Evolutionary conservation across 202 grass and related monocot genomes (phyloP).

Genomic region (Thinopyrum obtusiflorum): DNA sequence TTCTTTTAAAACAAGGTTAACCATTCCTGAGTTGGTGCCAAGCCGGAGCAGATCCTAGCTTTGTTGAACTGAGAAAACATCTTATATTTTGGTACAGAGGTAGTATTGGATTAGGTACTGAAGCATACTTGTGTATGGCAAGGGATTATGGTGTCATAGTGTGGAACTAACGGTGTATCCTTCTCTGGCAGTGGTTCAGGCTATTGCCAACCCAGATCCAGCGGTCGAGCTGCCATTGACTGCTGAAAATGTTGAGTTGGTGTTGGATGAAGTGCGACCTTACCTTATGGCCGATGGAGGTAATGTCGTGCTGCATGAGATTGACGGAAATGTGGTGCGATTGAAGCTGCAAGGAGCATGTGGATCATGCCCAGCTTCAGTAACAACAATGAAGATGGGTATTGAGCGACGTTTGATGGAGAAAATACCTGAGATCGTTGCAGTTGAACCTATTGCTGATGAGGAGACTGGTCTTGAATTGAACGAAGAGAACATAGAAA

Average conservation of each 20-base stretch:
- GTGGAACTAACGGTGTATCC: neutral
- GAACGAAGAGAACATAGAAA: constrained; percentile 88
- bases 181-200: constrained; percentile 59
- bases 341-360: constrained; percentile 91
- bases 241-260: constrained; percentile 84
- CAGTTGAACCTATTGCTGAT: constrained; percentile 77
- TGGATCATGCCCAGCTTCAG: constrained; percentile 91
- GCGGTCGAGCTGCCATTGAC: constrained; percentile 66
- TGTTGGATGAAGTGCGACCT: constrained; percentile 94
- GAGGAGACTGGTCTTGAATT: constrained; percentile 90
- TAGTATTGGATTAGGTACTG: neutral
- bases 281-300: constrained; percentile 97
- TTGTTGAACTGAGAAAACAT: neutral
- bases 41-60: neutral
- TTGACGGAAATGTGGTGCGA: constrained; percentile 79
- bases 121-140: neutral
- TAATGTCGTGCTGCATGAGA: constrained; percentile 86
- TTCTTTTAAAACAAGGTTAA: neutral
- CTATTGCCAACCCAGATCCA: constrained; percentile 64
- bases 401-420: constrained; percentile 93
- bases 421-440: constrained; percentile 94
- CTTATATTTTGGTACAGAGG: too few relatives aligned
- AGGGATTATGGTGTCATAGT: neutral
- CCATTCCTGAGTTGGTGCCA: neutral
- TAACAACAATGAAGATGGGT: constrained; percentile 93